Percentiles rank a stretch among this genome's conserved stretches.
phyloP scores from a whole-genome alignment of 176 grass and related monocot genomes.

The Tillandsia fasciculata region DNA sequence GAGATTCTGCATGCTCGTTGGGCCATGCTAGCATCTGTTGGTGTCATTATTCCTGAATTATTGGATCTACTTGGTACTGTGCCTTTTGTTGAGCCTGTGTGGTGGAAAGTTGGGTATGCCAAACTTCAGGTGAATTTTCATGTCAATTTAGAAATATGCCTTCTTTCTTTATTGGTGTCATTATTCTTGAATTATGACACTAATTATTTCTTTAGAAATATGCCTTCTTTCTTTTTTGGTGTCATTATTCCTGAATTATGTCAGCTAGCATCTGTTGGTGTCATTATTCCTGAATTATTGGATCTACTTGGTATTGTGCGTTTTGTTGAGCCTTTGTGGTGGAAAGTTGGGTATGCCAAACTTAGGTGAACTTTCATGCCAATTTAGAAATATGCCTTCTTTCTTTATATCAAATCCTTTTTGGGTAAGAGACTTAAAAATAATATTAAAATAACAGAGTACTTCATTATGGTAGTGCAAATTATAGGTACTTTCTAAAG shows the following conservation, averaged over 20 bases:
- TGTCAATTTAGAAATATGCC: neutral
- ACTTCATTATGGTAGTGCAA: no score
- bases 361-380: constrained; percentile 46
- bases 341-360: constrained; percentile 97
- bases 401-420: no score
- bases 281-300: constrained; percentile 75
- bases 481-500: no score
- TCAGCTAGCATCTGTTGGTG: constrained; percentile 67
- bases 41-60: constrained; percentile 76
- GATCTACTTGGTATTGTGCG: constrained; percentile 65
- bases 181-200: no score
- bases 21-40: constrained; percentile 89
- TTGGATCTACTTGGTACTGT: constrained; percentile 64
- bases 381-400: no score
- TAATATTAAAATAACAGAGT: no score
- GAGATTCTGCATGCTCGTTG: constrained; percentile 93
- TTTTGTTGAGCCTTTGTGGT: constrained; percentile 88
- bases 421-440: no score
- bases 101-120: constrained; percentile 98
- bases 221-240: no score
- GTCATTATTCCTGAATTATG: no score
- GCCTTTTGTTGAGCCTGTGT: constrained; percentile 80
- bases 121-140: constrained; percentile 68
- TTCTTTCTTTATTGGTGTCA: no score
- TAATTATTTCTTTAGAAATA: no score